Evolutionary conservation across 1,284 basidiomycete species (phyloP).

Genomic region (Sparassis latifolia): DNA sequence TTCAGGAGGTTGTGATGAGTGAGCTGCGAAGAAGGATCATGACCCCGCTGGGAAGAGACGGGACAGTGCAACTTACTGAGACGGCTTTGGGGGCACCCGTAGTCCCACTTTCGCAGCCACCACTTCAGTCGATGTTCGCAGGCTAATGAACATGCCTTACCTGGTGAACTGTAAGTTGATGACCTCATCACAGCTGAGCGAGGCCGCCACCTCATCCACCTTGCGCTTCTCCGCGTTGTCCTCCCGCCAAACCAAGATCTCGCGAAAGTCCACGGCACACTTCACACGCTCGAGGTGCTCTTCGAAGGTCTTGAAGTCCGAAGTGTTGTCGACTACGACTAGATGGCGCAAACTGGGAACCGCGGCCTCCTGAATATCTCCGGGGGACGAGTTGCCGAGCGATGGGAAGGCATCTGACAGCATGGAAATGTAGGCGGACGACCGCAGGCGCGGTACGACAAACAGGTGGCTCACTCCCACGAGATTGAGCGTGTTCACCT

Average conservation of each 20-base stretch:
- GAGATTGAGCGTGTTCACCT: slow-evolving; percentile 60
- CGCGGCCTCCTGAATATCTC: slow-evolving; percentile 51
- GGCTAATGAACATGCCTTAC: slow-evolving; percentile 27
- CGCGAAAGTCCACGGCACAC: slow-evolving; percentile 60
- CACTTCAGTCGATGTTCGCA: not conserved
- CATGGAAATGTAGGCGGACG: slow-evolving; percentile 55
- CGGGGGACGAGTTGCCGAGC: slow-evolving; percentile 42
- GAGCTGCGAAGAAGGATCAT: slow-evolving; percentile 37
- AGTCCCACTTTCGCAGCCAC: slow-evolving; percentile 49
- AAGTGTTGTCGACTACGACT: slow-evolving; percentile 62
- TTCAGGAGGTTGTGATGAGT: slow-evolving; percentile 77
- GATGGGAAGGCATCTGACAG: slow-evolving; percentile 56
- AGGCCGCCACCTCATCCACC: slow-evolving; percentile 34
- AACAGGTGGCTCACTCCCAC: slow-evolving; percentile 70
- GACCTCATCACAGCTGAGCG: slow-evolving; percentile 56
- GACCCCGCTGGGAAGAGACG: not conserved
- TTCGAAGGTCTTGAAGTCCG: slow-evolving; percentile 29
- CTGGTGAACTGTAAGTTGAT: slow-evolving; percentile 83
- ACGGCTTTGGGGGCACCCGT: slow-evolving; percentile 77
- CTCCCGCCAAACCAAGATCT: slow-evolving; percentile 57
- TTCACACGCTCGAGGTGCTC: slow-evolving; percentile 38
- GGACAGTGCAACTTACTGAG: slow-evolving; percentile 40
- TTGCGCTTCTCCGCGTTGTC: slow-evolving; percentile 34
- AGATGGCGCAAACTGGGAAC: slow-evolving; percentile 63
- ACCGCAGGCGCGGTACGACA: slow-evolving; percentile 63